Evolutionary conservation across 805 yeast genomes (phyloP), one percentile per base, ranked within the genome.

Genomic region (Metschnikowia aberdeeniae): DNA sequence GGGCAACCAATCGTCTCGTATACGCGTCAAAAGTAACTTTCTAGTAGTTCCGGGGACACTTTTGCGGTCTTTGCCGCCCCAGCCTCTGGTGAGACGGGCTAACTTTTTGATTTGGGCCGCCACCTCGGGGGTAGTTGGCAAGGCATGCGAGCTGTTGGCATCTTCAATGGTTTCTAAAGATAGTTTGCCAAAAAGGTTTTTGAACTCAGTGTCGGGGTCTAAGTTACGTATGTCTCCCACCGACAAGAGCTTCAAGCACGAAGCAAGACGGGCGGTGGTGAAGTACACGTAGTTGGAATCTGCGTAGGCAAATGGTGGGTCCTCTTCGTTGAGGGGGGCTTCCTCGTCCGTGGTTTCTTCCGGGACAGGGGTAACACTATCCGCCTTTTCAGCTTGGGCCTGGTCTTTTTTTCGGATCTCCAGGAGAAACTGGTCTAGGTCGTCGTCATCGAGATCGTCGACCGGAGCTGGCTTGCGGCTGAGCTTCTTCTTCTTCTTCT

Each of bases 1-100:
- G 1, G 95, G 95, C 6, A 86, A 58, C 87, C 90, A 87, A 58
- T 86, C 90, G 48, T 85, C 89, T 58, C 85, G 77, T 36, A 88
- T 80, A 55, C 82, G 82, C 0, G 95, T 81, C 49, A 89, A 67
- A 10, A 77, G 68, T 39, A 88, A 65, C 54, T 85, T 84, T 50
- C 89, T 73, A 0, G 80, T 64, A 0, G 87, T 78, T 24, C 92
- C 92, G 0, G 96, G 96, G 3, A 86, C 78, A 5, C 80, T 67
- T 39, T 84, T 65, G 50, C 82, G 78, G 56, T 87, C 95, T 50
- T 78, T 77, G 0, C 95, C 95, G 36, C 89, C 85, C 96, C 96
- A 88, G 20, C 89, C 89, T 55, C 86, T 73, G 0, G 86, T 80
- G n/a, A 76, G 60, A 44, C 75, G 69, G 6, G 79, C 74, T 64